Evolutionary conservation across 2,329 filamentous ascomycete species (phyloP).

Genomic region (Aspergillus floridensis): DNA sequence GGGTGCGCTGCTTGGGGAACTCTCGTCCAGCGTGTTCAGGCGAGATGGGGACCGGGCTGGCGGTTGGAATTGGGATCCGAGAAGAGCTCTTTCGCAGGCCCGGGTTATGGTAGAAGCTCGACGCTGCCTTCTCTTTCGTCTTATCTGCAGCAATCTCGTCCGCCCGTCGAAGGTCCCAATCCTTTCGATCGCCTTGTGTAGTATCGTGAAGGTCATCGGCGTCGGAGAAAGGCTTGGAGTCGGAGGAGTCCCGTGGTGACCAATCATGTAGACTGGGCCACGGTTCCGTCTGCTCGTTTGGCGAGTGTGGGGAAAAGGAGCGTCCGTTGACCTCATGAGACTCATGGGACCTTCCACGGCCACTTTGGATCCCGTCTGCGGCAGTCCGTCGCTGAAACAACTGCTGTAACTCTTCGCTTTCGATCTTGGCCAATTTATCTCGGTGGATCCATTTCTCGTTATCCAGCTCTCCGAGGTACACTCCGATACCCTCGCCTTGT

Average conservation of each 20-base stretch:
- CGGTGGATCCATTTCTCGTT: slow-evolving; percentile 50
- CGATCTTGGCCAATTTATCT: slow-evolving; percentile 51
- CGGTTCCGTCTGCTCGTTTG: slow-evolving; percentile 33
- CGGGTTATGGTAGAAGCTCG: slow-evolving; percentile 54
- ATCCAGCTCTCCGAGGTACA: slow-evolving; percentile 24
- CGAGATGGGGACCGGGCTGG: slow-evolving; percentile 73
- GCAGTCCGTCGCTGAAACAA: slow-evolving; percentile 40
- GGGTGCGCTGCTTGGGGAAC: slow-evolving; percentile 61
- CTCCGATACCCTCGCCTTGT: slow-evolving; percentile 18
- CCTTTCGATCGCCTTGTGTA: slow-evolving; percentile 46
- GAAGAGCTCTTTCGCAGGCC: slow-evolving; percentile 63
- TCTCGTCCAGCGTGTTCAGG: slow-evolving; percentile 71
- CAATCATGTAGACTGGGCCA: slow-evolving; percentile 37
- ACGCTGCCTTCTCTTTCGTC: slow-evolving; percentile 48
- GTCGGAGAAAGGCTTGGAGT: slow-evolving; percentile 38
- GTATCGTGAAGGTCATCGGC: slow-evolving; percentile 37
- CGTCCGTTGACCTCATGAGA: slow-evolving; percentile 30
- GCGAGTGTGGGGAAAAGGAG: slow-evolving; percentile 23
- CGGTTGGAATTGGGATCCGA: slow-evolving; percentile 80
- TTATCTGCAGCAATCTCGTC: slow-evolving; percentile 68
- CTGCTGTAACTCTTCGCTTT: slow-evolving; percentile 51
- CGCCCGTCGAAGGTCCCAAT: slow-evolving; percentile 72
- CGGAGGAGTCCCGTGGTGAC: slow-evolving; percentile 26
- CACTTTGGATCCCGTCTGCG: slow-evolving; percentile 37
- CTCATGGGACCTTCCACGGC: slow-evolving; percentile 40